Percentiles rank a stretch among this genome's conserved stretches.
phyloP scores from a whole-genome alignment of 257 asterid species.

The Salvia rosmarinus region DNA sequence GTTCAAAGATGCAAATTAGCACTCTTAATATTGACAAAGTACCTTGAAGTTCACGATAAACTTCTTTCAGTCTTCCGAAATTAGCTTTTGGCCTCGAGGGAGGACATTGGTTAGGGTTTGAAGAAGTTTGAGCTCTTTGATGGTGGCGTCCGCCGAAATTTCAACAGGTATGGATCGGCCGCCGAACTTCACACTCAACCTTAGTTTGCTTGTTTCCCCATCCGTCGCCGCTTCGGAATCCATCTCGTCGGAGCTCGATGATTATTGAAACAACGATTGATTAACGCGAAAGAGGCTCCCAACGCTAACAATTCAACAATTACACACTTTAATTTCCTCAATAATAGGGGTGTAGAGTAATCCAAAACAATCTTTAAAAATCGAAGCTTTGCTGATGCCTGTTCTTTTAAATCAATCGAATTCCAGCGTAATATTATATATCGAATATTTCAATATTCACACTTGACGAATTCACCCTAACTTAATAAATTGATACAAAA shows the following conservation, averaged over 20 bases:
- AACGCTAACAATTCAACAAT: not conserved
- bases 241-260: constrained; percentile 31
- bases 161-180: constrained; percentile 73
- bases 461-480: not conserved
- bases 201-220: constrained; percentile 33
- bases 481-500: too few species aligned
- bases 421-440: not conserved
- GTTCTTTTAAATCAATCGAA: not conserved
- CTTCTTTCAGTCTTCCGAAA: constrained; percentile 21
- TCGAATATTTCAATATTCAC: not conserved
- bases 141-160: constrained; percentile 49
- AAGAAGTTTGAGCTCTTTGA: constrained; percentile 73
- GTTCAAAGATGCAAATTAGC: constrained; percentile 30
- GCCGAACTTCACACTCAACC: constrained; percentile 59
- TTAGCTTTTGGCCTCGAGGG: constrained; percentile 94
- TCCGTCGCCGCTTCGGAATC: constrained; percentile 33
- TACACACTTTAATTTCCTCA: not conserved
- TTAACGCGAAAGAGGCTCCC: not conserved
- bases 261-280: not conserved
- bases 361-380: not conserved
- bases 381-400: not conserved
- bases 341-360: too few species aligned
- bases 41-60: not conserved
- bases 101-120: constrained; percentile 87
- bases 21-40: constrained; percentile 14